phyloP scores from a whole-genome alignment of 2,329 filamentous ascomycete species.

The Fusarium sp. region DNA sequence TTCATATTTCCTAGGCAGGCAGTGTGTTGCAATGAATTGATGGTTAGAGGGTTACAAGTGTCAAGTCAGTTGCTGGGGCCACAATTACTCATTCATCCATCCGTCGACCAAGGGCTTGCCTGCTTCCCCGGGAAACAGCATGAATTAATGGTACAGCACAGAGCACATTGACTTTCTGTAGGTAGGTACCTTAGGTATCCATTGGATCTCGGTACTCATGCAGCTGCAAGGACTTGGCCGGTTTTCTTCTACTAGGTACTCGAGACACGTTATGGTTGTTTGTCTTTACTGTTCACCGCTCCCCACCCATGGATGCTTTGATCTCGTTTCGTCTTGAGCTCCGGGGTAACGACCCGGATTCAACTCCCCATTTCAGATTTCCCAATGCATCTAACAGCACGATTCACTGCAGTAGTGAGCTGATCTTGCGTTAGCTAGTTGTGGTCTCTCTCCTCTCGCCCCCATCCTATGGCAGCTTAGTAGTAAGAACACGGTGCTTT shows the following conservation, averaged over 20 bases:
- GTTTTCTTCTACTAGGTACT: background rate
- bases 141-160: conserved; percentile 3
- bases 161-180: conserved; percentile 7
- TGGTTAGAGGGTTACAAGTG: conserved; percentile 21
- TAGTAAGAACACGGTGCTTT: background rate
- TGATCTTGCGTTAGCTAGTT: conserved; percentile 25
- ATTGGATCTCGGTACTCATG: background rate
- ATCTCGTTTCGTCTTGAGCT: conserved; percentile 5
- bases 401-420: conserved; percentile 38
- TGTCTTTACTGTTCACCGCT: conserved; percentile 32
- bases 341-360: conserved; percentile 2
- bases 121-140: background rate
- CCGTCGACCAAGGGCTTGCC: conserved; percentile 6
- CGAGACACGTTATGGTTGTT: conserved; percentile 28
- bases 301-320: conserved; percentile 3
- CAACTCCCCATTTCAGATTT: background rate
- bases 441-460: conserved; percentile 13
- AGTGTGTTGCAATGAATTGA: conserved; percentile 20
- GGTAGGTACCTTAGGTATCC: background rate
- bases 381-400: conserved; percentile 19
- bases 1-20: background rate
- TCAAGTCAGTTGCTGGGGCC: conserved; percentile 14
- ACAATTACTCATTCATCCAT: background rate
- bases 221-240: conserved; percentile 7
- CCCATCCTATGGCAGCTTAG: background rate